A percentile compares a stretch with the other conserved stretches of the same genome.
phyloP scores from a whole-genome alignment of 768 basidiomycete species.

The Sporobolomyces phaffii region DNA sequence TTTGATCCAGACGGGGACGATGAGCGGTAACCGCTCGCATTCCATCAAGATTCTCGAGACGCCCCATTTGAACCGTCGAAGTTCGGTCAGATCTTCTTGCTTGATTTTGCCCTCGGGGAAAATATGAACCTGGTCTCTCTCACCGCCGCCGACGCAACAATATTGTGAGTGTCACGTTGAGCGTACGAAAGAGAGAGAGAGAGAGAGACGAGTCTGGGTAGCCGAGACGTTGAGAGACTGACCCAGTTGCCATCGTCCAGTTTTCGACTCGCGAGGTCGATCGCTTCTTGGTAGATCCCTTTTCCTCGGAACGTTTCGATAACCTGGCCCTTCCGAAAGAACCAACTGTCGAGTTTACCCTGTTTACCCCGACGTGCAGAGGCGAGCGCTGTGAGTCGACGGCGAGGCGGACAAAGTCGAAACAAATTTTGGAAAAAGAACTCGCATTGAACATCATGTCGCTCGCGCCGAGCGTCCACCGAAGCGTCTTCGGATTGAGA shows the following conservation, averaged over 20 bases:
- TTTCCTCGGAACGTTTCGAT: slow-evolving; percentile 86
- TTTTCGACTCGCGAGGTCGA: slow-evolving; percentile 73
- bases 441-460: slow-evolving; percentile 88
- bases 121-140: slow-evolving; percentile 65
- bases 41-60: slow-evolving; percentile 78
- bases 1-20: slow-evolving; percentile 93
- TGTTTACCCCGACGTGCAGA: slow-evolving; percentile 68
- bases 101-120: slow-evolving; percentile 85
- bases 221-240: no score
- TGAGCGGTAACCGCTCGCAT: slow-evolving; percentile 58
- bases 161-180: no score
- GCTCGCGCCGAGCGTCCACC: slow-evolving; percentile 88
- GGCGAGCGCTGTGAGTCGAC: background rate
- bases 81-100: slow-evolving; percentile 52
- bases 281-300: slow-evolving; percentile 78
- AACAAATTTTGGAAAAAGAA: background rate
- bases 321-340: slow-evolving; percentile 84
- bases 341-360: slow-evolving; percentile 66
- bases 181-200: background rate
- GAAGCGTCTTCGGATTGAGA: slow-evolving; percentile 54
- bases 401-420: background rate
- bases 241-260: slow-evolving; percentile 83
- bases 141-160: background rate
- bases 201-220: slow-evolving; percentile 44
- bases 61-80: slow-evolving; percentile 90